phyloP scores from a whole-genome alignment of 352 stramenopile genomes.

The Plasmopara halstedii region DNA sequence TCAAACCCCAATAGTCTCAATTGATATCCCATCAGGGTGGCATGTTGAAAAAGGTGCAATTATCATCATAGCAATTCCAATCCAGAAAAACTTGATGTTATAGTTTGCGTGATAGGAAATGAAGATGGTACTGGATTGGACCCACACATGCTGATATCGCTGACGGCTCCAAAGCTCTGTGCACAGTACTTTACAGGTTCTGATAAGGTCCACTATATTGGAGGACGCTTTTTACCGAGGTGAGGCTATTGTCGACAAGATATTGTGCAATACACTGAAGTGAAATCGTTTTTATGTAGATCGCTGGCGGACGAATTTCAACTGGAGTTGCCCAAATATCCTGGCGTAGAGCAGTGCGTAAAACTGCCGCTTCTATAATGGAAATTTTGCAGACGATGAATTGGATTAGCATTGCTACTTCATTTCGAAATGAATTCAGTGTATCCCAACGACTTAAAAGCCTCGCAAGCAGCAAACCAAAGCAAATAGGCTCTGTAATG shows the following conservation, averaged over 20 bases:
- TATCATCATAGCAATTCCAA: no score
- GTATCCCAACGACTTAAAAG: not conserved
- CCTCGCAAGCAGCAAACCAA: not conserved
- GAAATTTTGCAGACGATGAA: not conserved
- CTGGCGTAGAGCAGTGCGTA: conserved; percentile 54
- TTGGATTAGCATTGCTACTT: no score
- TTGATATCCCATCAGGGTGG: conserved; percentile 98
- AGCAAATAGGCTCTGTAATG: not conserved
- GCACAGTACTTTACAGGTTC: conserved; percentile 81
- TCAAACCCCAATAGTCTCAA: conserved; percentile 86
- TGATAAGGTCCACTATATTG: conserved; percentile 90
- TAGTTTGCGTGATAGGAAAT: conserved; percentile 35
- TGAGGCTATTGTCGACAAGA: no score
- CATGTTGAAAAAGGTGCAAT: conserved; percentile 88
- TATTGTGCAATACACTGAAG: no score
- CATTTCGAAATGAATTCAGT: not conserved
- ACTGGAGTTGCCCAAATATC: conserved; percentile 53
- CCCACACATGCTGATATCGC: conserved; percentile 92
- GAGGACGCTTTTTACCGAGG: conserved; percentile 93
- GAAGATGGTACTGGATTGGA: conserved; percentile 69
- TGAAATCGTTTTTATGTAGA: conserved; percentile 18
- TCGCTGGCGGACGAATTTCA: conserved; percentile 51
- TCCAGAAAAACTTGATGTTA: no score
- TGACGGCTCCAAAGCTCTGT: conserved; percentile 96
- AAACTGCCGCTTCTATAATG: conserved; percentile 31